Evolutionary conservation across 2,329 filamentous ascomycete species (phyloP).

Genomic region (Fusarium austroafricanum): DNA sequence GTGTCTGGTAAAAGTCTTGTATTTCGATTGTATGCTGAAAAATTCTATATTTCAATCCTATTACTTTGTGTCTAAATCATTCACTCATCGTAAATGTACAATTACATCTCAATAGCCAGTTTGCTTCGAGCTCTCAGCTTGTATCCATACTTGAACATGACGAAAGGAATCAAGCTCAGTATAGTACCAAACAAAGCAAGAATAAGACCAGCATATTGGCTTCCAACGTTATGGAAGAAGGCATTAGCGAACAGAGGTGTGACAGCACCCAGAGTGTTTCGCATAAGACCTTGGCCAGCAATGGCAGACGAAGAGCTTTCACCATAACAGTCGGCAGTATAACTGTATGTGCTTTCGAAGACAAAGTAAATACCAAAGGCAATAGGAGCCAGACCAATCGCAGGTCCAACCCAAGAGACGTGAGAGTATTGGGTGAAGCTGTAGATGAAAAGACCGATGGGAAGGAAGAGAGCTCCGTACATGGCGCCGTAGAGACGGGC

Average conservation of each 20-base stretch:
- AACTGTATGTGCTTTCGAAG: slow-evolving; percentile 40
- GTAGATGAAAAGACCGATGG: slow-evolving; percentile 40
- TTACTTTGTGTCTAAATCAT: background rate
- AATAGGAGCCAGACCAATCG: slow-evolving; percentile 36
- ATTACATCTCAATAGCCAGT: slow-evolving; percentile 37
- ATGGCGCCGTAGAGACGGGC: slow-evolving; percentile 40
- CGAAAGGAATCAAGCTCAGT: slow-evolving; percentile 36
- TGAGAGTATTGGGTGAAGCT: slow-evolving; percentile 38
- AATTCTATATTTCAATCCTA: background rate
- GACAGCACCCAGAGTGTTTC: slow-evolving; percentile 38
- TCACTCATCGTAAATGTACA: background rate
- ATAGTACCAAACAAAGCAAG: slow-evolving; percentile 35
- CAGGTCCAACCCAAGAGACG: slow-evolving; percentile 35
- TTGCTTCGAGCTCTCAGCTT: slow-evolving; percentile 39
- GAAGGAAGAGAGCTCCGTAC: slow-evolving; percentile 39
- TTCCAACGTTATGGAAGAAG: slow-evolving; percentile 39
- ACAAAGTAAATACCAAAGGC: slow-evolving; percentile 41
- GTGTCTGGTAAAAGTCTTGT: too few relatives aligned
- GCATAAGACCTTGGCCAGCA: slow-evolving; percentile 38
- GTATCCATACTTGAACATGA: slow-evolving; percentile 40
- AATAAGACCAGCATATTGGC: slow-evolving; percentile 38
- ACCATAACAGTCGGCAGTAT: slow-evolving; percentile 39
- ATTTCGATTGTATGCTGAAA: too few relatives aligned
- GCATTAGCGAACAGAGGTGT: slow-evolving; percentile 39
- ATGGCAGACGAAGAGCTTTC: slow-evolving; percentile 39